Evolutionary conservation across 108 stramenopile species (phyloP), one percentile per base, ranked within the genome.

Genomic region (Cyclostephanos tholiformis): DNA sequence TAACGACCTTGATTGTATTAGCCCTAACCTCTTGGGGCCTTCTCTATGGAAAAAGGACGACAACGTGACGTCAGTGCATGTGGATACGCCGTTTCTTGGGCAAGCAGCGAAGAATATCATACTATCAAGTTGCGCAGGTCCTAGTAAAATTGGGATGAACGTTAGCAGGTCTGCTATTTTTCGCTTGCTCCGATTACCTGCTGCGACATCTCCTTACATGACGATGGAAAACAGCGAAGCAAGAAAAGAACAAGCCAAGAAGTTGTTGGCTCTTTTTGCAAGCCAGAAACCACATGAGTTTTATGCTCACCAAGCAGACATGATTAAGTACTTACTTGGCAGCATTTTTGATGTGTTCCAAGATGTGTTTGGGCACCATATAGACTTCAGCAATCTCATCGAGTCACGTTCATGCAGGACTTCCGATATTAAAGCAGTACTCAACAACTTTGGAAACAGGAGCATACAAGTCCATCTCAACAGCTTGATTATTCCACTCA

Each of bases 141-240:
- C 81, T n/a, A 66, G 12, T 30, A 75, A 67, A 43, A 71, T 46
- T 25, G 64, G 72, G 7, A 63, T 72, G 70, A 75, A 82, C 58
- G 66, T 66, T 7, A 64, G 63, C 35, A 67, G 75, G 63, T 55
- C 72, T 32, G 74, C 75, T 22, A 50, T 75, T 12, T 82, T 82
- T 29, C 70, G 65, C 16, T 57, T 82, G 57, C 81, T 82, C 14
- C 63, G 65, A 43, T 22, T 82, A 43, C 69, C 81, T 35, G 32
- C 75, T 63, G 48, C 71, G 12, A 46, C 62, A 63, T 41, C 41
- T 41, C 65, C 71, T 16, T 88, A 75, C 51, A 79, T 74, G 57
- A 93, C 92, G 13, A 74, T 93, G 48, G 91, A 95, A 76, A 95
- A 92, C 80, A 82, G 85, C 17, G 56, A 73, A 16, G 80, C 84